Evolutionary conservation across 2,329 filamentous ascomycete species (phyloP), one percentile per base, ranked within the genome.

Genomic region (Periconia sp.): DNA sequence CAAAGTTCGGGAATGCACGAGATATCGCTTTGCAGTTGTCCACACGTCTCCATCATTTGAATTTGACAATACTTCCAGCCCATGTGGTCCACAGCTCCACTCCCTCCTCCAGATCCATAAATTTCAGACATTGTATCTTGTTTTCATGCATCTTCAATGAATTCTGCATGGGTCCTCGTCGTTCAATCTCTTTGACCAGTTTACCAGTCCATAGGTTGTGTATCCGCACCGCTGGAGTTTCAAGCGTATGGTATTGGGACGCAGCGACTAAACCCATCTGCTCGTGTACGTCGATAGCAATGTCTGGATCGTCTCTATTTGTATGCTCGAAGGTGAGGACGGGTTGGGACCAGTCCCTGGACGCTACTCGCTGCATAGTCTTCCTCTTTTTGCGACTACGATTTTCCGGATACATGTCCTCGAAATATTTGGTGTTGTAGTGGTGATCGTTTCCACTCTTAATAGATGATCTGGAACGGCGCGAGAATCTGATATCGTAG

Each of bases 201-300:
- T 61, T 59, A 5, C 73, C 73, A 0, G 66, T 70, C 57, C 65
- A 69, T 42, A 75, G 43, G 44, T 68, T 74, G 42, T 65, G 69
- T 0, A 75, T 53, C 6, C 57, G 52, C 13, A 74, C 57, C 15
- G 58, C 61, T 5, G 52, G 50, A 2, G 27, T 20, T 3, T 52
- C 47, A 11, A 52, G 57, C 1, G 53, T 58, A 7, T 53, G 14
- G 31, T 70, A 66, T 42, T 72, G 67, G 0, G 61, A 60, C 1
- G 70, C 71, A 7, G 72, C 72, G 2, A 74, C 44, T 6, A 76
- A 57, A 0, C 72, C 72, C 9, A 73, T 40, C 2, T 61, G 45
- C 1, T 57, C 37, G 43, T 70, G 54, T 1, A 74, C 62, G 9
- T 68, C 71, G 3, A 76, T 41, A 6, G 63, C 71, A 1, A 70